These are phyloP conservation scores for Phytopythium chamaehyphon DNA, from an alignment of 352 stramenopile genomes.

Conservation along the genomic window DNA sequence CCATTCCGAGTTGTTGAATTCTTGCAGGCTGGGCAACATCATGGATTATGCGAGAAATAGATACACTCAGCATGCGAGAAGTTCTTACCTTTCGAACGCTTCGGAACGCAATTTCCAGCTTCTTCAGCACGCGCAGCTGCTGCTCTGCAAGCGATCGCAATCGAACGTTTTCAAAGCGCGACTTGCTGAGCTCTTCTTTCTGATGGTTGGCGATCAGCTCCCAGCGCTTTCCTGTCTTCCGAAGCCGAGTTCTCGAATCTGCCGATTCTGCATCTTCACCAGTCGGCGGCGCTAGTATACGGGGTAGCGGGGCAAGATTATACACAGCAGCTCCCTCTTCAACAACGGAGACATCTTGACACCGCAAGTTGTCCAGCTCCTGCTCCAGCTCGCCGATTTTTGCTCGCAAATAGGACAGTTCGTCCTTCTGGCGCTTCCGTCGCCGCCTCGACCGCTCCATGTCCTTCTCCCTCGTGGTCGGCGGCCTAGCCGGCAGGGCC, in stretches of 20 bases:
- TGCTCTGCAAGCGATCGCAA: slow-evolving; percentile 26
- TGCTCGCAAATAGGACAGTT: slow-evolving; percentile 18
- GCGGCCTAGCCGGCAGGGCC: no score
- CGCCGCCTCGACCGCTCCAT: slow-evolving; percentile 3
- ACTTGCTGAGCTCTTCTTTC: slow-evolving; percentile 19
- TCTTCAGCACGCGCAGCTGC: slow-evolving; percentile 28
- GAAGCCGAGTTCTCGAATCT: not conserved
- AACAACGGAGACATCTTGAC: slow-evolving; percentile 13
- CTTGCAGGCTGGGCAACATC: not conserved
- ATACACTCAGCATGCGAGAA: slow-evolving; percentile 14
- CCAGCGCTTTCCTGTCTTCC: slow-evolving; percentile 11
- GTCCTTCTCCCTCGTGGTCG: not conserved
- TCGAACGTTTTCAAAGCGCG: slow-evolving; percentile 28
- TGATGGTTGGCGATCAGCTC: slow-evolving; percentile 26
- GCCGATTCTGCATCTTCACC: not conserved
- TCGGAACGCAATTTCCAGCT: slow-evolving; percentile 29
- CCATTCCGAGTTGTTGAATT: not conserved
- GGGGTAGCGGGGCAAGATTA: no score
- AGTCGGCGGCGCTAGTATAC: no score
- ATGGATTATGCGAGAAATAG: not conserved
- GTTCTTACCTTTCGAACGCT: slow-evolving; percentile 20
- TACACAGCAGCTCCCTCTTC: slow-evolving; percentile 23
- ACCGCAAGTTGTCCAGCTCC: slow-evolving; percentile 18
- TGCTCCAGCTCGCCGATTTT: slow-evolving; percentile 15
- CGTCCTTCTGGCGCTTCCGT: slow-evolving; percentile 25